These are phyloP conservation scores for Ceratobasidium sp. DNA, from an alignment of 1,284 basidiomycete genomes.

Conservation along the genomic window DNA sequence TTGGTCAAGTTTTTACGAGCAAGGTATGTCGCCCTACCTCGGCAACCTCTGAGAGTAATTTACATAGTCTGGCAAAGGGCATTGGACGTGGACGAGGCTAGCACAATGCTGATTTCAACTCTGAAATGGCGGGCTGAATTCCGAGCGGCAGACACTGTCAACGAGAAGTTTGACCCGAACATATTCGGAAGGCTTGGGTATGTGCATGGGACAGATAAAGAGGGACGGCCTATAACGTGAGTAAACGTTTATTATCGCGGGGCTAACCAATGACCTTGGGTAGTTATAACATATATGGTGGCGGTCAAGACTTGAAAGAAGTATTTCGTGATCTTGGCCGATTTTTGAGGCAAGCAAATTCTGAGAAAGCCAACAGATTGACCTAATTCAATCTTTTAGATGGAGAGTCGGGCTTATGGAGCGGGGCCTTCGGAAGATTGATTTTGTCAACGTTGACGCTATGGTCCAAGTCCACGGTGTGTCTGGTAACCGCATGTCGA, in stretches of 20 bases:
- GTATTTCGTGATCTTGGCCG: slow-evolving; percentile 76
- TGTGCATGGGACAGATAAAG: slow-evolving; percentile 73
- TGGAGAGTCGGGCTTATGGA: slow-evolving; percentile 84
- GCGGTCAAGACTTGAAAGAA: slow-evolving; percentile 67
- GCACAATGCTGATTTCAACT: slow-evolving; percentile 72
- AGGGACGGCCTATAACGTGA: slow-evolving; percentile 72
- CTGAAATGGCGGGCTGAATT: slow-evolving; percentile 79
- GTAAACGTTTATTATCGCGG: slow-evolving; percentile 44
- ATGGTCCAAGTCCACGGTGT: slow-evolving; percentile 78
- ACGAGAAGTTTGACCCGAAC: slow-evolving; percentile 72
- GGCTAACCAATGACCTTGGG: not conserved
- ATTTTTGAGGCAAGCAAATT: slow-evolving; percentile 70
- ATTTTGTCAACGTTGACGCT: slow-evolving; percentile 78
- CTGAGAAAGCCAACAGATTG: not conserved
- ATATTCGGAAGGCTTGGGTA: slow-evolving; percentile 73
- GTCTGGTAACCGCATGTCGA: slow-evolving; percentile 34
- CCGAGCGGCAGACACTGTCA: slow-evolving; percentile 66
- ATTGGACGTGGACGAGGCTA: slow-evolving; percentile 64
- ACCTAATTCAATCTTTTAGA: slow-evolving; percentile 54
- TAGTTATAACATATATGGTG: slow-evolving; percentile 66
- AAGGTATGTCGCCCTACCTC: slow-evolving; percentile 59
- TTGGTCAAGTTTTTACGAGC: slow-evolving; percentile 83
- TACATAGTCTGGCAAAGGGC: slow-evolving; percentile 58
- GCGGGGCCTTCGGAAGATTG: slow-evolving; percentile 67
- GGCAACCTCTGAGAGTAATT: not conserved